A percentile compares a stretch with the other conserved stretches of the same genome.
Evolutionary conservation across 192 early-diverging fungal genomes (phyloP).

Genomic region (Coemansia nantahalensis): DNA sequence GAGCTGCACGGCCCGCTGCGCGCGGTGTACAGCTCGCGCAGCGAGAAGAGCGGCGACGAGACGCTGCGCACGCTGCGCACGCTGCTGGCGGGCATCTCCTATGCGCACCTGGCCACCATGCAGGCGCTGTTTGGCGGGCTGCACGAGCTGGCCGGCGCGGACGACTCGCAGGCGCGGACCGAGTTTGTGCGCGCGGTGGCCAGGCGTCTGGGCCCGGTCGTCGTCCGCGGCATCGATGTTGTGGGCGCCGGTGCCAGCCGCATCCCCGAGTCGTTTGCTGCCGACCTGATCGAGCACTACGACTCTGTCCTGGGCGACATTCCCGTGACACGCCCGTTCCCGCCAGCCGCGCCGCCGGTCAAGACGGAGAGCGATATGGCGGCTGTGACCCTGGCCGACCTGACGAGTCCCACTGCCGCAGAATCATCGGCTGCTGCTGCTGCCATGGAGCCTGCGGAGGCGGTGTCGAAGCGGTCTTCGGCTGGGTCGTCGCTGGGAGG

Average conservation of each 20-base stretch:
- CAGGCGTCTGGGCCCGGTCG: conserved; percentile 42
- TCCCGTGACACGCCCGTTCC: conserved; percentile 21
- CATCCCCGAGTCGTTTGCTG: conserved; percentile 34
- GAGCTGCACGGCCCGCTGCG: conserved; percentile 69
- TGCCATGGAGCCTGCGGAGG: not conserved
- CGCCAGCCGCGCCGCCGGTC: conserved; percentile 23
- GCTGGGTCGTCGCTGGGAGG: not conserved
- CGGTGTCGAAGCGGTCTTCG: conserved; percentile 13
- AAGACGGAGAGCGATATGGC: conserved; percentile 6
- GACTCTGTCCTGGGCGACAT: conserved; percentile 32
- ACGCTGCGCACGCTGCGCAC: conserved; percentile 14
- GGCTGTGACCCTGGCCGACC: not conserved
- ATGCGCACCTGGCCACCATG: conserved; percentile 40
- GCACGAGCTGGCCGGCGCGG: conserved; percentile 19
- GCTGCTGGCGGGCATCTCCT: conserved; percentile 35
- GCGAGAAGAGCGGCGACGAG: conserved; percentile 33
- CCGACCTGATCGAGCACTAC: conserved; percentile 46
- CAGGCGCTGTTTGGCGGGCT: conserved; percentile 37
- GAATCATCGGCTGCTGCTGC: too few relatives aligned
- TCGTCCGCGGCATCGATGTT: conserved; percentile 46
- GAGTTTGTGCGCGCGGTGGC: conserved; percentile 33
- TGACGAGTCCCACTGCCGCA: not conserved
- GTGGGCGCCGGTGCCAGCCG: conserved; percentile 36
- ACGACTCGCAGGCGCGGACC: conserved; percentile 9
- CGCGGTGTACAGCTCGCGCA: conserved; percentile 56